Conservation (phyloP, 768 basidiomycete species). For the Holtermanniella nyarrowii region DNA sequence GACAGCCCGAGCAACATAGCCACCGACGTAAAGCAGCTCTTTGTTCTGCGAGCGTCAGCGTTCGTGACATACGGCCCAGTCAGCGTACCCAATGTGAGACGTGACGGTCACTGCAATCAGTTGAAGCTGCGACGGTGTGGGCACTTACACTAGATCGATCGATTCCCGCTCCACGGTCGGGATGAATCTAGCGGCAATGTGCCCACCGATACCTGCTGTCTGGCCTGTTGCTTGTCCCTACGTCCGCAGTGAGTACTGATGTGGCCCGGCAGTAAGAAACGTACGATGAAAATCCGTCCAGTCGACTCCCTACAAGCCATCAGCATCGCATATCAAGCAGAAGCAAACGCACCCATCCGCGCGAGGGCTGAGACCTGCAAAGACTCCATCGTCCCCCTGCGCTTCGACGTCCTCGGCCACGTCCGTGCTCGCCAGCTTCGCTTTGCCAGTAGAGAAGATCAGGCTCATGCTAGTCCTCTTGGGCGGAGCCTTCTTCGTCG, state of each 20-base stretch:
- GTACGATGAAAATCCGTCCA: slow-evolving; percentile 76
- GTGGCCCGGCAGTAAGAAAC: too few relatives aligned
- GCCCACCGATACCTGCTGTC: slow-evolving; percentile 69
- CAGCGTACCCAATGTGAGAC: slow-evolving; percentile 34
- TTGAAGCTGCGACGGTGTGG: neutral
- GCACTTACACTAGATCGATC: slow-evolving; percentile 63
- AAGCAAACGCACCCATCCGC: slow-evolving; percentile 56
- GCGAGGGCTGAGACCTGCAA: slow-evolving; percentile 76
- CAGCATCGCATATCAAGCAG: neutral
- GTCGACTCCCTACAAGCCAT: slow-evolving; percentile 42
- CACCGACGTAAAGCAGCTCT: slow-evolving; percentile 75
- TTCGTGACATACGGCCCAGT: neutral
- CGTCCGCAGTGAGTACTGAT: slow-evolving; percentile 4
- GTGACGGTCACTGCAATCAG: slow-evolving; percentile 56
- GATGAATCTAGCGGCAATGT: slow-evolving; percentile 74
- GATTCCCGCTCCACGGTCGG: slow-evolving; percentile 93
- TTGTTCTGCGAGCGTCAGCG: slow-evolving; percentile 50
- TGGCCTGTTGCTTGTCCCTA: slow-evolving; percentile 85
- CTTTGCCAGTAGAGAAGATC: slow-evolving; percentile 51
- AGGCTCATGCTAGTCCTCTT: slow-evolving; percentile 62
- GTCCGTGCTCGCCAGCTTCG: slow-evolving; percentile 7
- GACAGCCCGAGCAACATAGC: slow-evolving; percentile 65
- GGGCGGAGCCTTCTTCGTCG: slow-evolving; percentile 92
- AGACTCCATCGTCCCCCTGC: slow-evolving; percentile 74
- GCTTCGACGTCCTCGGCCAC: slow-evolving; percentile 41